phyloP scores from a whole-genome alignment of 371 early-diverging fungal species.

The Cokeromyces recurvatus region DNA sequence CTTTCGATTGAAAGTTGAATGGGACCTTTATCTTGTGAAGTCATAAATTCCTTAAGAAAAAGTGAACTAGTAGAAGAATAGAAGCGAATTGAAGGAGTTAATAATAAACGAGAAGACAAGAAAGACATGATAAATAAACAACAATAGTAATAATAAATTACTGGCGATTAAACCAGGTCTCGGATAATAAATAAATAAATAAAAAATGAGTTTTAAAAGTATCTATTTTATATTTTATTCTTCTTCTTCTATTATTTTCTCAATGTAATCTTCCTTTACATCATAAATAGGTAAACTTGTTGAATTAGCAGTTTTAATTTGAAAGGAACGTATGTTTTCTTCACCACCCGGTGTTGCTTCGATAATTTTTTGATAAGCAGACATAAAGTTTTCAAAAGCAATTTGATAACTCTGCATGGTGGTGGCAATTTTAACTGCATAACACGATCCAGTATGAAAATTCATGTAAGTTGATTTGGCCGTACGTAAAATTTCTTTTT shows the following conservation, averaged over 20 bases:
- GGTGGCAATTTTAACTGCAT: constrained; percentile 69
- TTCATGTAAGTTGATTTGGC: constrained; percentile 76
- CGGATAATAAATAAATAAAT: too few relatives aligned
- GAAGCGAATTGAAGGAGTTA: not conserved
- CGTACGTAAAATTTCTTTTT: constrained; percentile 68
- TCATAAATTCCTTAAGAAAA: constrained; percentile 24
- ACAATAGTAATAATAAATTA: constrained; percentile 6
- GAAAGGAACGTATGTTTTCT: constrained; percentile 73
- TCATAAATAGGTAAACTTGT: constrained; percentile 76
- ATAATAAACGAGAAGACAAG: too few relatives aligned
- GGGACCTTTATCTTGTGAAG: constrained; percentile 36
- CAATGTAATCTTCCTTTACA: constrained; percentile 22
- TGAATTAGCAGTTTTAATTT: constrained; percentile 78
- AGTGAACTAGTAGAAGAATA: constrained; percentile 4
- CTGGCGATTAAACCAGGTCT: not conserved
- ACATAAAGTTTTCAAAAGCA: constrained; percentile 73
- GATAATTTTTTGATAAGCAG: constrained; percentile 52
- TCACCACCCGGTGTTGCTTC: constrained; percentile 68
- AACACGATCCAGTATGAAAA: constrained; percentile 64
- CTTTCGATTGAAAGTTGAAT: constrained; percentile 37
- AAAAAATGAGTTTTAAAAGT: too few relatives aligned
- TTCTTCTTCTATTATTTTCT: constrained; percentile 26
- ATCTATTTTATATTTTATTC: not conserved
- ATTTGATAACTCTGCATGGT: constrained; percentile 52
- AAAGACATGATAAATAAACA: not conserved